Conservation (phyloP, 2,329 filamentous ascomycete species). For the Basipetospora chlamydospora region DNA sequence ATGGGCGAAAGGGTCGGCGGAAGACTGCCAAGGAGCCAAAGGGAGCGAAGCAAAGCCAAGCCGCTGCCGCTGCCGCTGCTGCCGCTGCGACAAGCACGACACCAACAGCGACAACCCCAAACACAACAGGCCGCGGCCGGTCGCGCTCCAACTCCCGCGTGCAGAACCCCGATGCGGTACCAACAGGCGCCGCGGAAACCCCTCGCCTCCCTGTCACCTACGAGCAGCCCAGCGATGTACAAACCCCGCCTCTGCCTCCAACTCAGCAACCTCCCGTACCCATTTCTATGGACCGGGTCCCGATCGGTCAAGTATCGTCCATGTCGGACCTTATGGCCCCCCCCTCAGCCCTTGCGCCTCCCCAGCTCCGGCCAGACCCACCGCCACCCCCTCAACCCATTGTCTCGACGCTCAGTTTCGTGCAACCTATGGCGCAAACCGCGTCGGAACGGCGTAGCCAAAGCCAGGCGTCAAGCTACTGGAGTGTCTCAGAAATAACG, state of each 20-base stretch:
- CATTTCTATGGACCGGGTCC: slow-evolving; percentile 19
- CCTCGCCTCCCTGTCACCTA: slow-evolving; percentile 26
- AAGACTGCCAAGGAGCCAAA: slow-evolving; percentile 24
- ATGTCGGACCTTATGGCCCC: slow-evolving; percentile 42
- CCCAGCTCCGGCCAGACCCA: slow-evolving; percentile 40
- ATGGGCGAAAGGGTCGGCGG: slow-evolving; percentile 20
- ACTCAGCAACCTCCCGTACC: slow-evolving; percentile 10
- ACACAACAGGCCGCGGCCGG: slow-evolving; percentile 33
- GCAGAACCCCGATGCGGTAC: slow-evolving; percentile 26
- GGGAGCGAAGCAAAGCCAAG: slow-evolving; percentile 27
- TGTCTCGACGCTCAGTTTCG: slow-evolving; percentile 35
- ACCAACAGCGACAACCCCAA: no score
- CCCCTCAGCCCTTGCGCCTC: slow-evolving; percentile 11
- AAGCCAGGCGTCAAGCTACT: slow-evolving; percentile 62
- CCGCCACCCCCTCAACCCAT: slow-evolving; percentile 30
- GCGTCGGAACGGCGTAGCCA: slow-evolving; percentile 36
- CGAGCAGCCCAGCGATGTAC: slow-evolving; percentile 27
- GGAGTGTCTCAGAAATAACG: slow-evolving; percentile 69
- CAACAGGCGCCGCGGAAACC: slow-evolving; percentile 21
- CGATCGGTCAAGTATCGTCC: slow-evolving; percentile 18
- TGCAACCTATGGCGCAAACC: slow-evolving; percentile 18
- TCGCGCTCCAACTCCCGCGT: slow-evolving; percentile 41
- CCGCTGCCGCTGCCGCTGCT: slow-evolving; percentile 31
- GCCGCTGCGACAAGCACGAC: slow-evolving; percentile 14
- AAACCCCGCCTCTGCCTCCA: slow-evolving; percentile 22